phyloP scores from a whole-genome alignment of 441 rosid genomes.

The Adansonia madagascariensis region DNA sequence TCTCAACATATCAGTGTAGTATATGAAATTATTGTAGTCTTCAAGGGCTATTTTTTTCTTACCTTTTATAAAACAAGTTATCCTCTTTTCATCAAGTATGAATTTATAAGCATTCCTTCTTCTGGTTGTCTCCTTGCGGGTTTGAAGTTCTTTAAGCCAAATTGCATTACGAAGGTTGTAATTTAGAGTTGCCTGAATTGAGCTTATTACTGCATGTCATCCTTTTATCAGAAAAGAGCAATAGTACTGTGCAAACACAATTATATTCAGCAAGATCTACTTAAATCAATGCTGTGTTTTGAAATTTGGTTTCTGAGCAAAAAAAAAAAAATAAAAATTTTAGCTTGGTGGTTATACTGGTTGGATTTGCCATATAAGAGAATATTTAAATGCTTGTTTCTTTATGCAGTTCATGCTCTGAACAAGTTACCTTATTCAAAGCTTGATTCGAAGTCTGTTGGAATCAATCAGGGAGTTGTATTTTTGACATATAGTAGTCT shows the following conservation, averaged over 20 bases:
- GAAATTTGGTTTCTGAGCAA: conserved; percentile 1
- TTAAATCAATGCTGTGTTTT: neutral
- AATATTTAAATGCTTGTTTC: conserved; percentile 30
- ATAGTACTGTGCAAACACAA: neutral
- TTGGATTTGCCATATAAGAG: conserved; percentile 23
- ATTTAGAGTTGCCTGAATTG: neutral
- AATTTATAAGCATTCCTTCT: neutral
- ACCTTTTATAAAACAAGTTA: neutral
- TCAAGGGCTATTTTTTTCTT: neutral
- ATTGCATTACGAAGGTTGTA: neutral
- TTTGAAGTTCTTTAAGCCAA: neutral
- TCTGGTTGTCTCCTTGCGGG: neutral
- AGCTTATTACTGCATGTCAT: neutral
- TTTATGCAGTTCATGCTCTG: conserved; percentile 88
- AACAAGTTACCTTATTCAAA: conserved; percentile 96
- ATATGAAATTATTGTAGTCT: neutral
- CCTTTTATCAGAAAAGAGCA: neutral
- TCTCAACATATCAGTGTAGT: neutral
- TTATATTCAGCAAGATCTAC: neutral
- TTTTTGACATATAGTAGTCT: conserved; percentile 97
- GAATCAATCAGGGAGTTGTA: conserved; percentile 87
- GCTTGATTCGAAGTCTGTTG: conserved; percentile 94
- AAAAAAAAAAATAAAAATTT: neutral
- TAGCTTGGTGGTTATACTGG: conserved; percentile 13
- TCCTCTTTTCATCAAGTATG: neutral